Percentiles rank a stretch among this genome's conserved stretches.
Evolutionary conservation across 1,284 basidiomycete species (phyloP).

Genomic region (Volvariella volvacea): DNA sequence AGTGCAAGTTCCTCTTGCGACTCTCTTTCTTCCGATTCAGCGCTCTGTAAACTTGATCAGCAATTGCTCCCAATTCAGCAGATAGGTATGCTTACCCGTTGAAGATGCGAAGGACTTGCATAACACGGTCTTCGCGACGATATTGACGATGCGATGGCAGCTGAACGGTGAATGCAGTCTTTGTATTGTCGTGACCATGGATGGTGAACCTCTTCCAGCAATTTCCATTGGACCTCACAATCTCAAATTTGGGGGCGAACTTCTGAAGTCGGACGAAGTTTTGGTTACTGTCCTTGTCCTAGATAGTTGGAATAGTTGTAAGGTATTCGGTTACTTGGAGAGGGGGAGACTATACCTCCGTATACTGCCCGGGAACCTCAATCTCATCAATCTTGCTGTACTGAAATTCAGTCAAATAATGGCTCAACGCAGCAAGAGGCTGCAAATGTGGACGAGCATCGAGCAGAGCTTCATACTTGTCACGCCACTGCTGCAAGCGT

Average conservation of each 20-base stretch:
- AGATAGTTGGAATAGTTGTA: conserved; percentile 11
- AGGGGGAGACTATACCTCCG: conserved; percentile 57
- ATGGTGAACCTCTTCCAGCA: conserved; percentile 91
- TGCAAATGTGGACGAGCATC: conserved; percentile 82
- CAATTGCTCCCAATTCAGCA: conserved; percentile 8
- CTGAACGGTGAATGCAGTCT: conserved; percentile 89
- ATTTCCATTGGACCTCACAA: conserved; percentile 78
- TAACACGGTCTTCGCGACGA: conserved; percentile 89
- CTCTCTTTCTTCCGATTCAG: conserved; percentile 88
- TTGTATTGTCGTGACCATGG: conserved; percentile 88
- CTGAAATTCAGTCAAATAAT: conserved; percentile 97
- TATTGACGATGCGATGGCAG: conserved; percentile 83
- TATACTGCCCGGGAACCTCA: conserved; percentile 97
- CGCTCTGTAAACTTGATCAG: conserved; percentile 42
- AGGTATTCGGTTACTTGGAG: conserved; percentile 1
- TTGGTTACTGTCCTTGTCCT: conserved; percentile 94
- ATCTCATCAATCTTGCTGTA: conserved; percentile 98
- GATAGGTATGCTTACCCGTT: conserved; percentile 62
- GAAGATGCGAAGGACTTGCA: conserved; percentile 89
- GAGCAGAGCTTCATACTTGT: conserved; percentile 83
- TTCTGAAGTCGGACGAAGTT: conserved; percentile 90
- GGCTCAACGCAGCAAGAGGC: conserved; percentile 86
- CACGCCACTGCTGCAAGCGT: conserved; percentile 89
- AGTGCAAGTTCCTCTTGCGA: conserved; percentile 85
- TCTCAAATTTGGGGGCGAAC: conserved; percentile 89